These are phyloP conservation scores for Biscogniauxia marginata DNA, from an alignment of 2,329 filamentous ascomycete species.

Conservation along the genomic window DNA sequence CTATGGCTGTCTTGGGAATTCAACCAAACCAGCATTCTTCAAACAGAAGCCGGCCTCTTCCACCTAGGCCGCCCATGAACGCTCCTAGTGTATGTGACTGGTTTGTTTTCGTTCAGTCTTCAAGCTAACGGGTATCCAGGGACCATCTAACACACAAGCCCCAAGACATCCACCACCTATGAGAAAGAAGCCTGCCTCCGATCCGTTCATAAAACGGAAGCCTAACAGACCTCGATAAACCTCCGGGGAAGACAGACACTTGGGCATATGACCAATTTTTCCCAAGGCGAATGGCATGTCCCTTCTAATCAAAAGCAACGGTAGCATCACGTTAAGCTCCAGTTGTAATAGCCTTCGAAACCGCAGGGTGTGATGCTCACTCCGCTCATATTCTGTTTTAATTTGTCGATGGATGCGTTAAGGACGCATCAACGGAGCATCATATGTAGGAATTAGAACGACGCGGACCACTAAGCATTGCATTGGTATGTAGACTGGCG, in stretches of 20 bases:
- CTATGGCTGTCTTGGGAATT: conserved; percentile 31
- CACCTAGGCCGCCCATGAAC: conserved; percentile 10
- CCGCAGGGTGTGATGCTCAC: background rate
- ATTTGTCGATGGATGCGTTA: background rate
- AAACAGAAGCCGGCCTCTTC: conserved; percentile 9
- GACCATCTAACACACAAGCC: conserved; percentile 17
- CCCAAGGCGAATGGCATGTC: background rate
- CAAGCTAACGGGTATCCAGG: conserved; percentile 20
- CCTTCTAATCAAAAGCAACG: background rate
- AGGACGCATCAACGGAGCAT: background rate
- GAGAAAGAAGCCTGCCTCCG: conserved; percentile 8
- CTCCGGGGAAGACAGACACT: background rate
- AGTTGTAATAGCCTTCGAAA: background rate
- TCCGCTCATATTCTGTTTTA: background rate
- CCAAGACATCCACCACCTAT: conserved; percentile 17
- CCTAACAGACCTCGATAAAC: conserved; percentile 10
- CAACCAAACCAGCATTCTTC: conserved; percentile 9
- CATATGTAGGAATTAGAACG: background rate
- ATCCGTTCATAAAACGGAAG: conserved; percentile 19
- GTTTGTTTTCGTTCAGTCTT: background rate
- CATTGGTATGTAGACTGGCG: background rate
- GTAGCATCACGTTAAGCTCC: background rate
- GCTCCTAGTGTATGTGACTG: conserved; percentile 22
- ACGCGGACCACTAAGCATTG: background rate
- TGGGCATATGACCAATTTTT: background rate